Evolutionary conservation across 1,284 basidiomycete species (phyloP).

Genomic region (Rhodotorula mucilaginosa): DNA sequence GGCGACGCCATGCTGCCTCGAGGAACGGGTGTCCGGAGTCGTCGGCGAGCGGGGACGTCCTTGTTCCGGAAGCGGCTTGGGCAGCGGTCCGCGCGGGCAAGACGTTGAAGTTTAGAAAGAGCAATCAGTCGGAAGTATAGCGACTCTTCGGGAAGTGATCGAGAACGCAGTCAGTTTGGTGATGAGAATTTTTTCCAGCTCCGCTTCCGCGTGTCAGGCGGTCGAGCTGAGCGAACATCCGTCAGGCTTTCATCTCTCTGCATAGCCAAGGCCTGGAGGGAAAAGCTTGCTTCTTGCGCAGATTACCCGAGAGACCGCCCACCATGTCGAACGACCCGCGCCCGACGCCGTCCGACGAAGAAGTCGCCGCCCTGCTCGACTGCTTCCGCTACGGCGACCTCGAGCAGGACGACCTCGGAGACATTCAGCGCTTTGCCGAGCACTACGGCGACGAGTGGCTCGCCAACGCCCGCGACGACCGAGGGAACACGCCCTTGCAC

Average conservation of each 20-base stretch:
- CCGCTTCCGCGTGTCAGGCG: neutral
- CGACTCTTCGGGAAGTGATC: too few species aligned
- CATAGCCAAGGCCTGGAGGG: too few species aligned
- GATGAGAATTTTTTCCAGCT: too few species aligned
- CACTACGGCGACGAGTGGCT: slow-evolving; percentile 39
- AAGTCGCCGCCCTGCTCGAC: slow-evolving; percentile 44
- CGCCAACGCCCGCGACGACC: slow-evolving; percentile 39
- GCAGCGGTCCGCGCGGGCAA: too few species aligned
- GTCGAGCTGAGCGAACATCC: neutral
- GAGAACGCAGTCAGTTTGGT: too few species aligned
- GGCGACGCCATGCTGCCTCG: too few species aligned
- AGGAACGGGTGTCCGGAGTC: too few species aligned
- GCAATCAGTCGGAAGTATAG: too few species aligned
- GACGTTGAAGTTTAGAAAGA: too few species aligned
- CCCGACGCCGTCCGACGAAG: slow-evolving; percentile 22
- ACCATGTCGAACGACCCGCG: neutral
- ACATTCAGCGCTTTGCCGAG: slow-evolving; percentile 42
- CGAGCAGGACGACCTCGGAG: slow-evolving; percentile 41
- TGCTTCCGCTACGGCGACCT: slow-evolving; percentile 45
- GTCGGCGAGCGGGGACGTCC: too few species aligned
- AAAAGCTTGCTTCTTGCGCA: neutral
- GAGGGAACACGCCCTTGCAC: slow-evolving; percentile 45
- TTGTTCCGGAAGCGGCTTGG: too few species aligned
- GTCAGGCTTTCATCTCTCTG: too few species aligned
- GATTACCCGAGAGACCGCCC: neutral